Conservation (phyloP, 2,329 filamentous ascomycete species). For the Talaromyces sp. region DNA sequence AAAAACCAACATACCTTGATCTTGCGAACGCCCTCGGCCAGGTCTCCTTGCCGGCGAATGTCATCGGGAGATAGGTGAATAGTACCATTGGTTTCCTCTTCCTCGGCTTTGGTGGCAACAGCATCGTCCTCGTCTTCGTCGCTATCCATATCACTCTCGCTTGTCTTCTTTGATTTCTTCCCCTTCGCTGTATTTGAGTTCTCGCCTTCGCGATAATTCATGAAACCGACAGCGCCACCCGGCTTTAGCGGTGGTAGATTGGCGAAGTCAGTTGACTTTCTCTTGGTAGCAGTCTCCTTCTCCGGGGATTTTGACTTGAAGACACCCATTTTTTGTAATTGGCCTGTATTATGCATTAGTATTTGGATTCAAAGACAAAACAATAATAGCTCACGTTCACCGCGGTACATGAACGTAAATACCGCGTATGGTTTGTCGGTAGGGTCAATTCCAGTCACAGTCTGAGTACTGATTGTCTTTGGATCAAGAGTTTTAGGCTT, state of each 20-base stretch:
- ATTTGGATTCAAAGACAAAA: background rate
- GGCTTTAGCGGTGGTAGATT: conserved; percentile 79
- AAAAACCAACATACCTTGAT: conserved; percentile 52
- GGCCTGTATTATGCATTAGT: conserved; percentile 52
- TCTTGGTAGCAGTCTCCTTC: conserved; percentile 56
- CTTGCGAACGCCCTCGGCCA: conserved; percentile 61
- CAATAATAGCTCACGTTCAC: conserved; percentile 67
- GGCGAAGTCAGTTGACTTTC: conserved; percentile 82
- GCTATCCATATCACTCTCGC: conserved; percentile 67
- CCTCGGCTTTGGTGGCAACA: conserved; percentile 61
- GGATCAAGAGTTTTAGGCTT: conserved; percentile 95
- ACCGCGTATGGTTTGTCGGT: conserved; percentile 94
- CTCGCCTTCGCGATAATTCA: conserved; percentile 73
- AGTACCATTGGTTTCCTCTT: conserved; percentile 49
- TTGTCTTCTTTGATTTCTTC: conserved; percentile 55
- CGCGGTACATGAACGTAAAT: conserved; percentile 97
- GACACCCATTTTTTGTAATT: conserved; percentile 96
- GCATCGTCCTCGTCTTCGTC: conserved; percentile 57
- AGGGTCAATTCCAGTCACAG: conserved; percentile 95
- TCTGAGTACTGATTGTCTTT: conserved; percentile 97
- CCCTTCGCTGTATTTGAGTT: conserved; percentile 46
- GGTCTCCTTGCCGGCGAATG: conserved; percentile 55
- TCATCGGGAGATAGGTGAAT: conserved; percentile 56
- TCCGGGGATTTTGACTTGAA: conserved; percentile 60
- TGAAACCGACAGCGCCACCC: conserved; percentile 84